A percentile compares a stretch with the other conserved stretches of the same genome.
phyloP scores from a whole-genome alignment of 78 protist species.

The Speleostelium caveatum region DNA sequence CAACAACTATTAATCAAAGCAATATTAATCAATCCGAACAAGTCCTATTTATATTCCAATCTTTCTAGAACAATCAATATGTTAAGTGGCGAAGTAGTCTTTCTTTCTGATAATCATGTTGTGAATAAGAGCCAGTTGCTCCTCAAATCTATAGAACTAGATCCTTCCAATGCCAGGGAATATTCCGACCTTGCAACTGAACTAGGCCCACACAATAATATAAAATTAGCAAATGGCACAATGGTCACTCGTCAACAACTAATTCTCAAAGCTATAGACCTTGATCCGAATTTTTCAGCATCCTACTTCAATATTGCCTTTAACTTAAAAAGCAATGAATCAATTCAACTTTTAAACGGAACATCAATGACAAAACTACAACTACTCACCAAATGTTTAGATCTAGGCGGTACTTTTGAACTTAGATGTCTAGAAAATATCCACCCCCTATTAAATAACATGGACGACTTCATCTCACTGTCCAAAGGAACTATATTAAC shows the following conservation, averaged over 20 bases:
- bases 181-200: too few relatives aligned
- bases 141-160: too few relatives aligned
- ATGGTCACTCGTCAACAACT: background rate
- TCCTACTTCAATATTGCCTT: slow-evolving; percentile 13
- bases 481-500: too few relatives aligned
- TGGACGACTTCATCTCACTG: too few relatives aligned
- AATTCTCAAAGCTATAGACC: background rate
- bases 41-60: slow-evolving; percentile 2
- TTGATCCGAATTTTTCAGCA: slow-evolving; percentile 1
- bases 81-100: too few relatives aligned
- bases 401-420: too few relatives aligned
- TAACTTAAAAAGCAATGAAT: background rate
- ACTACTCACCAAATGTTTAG: background rate
- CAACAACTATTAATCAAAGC: slow-evolving; percentile 7
- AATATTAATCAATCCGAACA: too few relatives aligned
- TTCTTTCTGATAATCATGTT: too few relatives aligned
- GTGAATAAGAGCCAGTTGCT: too few relatives aligned
- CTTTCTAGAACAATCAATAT: background rate
- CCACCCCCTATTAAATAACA: too few relatives aligned
- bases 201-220: background rate
- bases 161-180: too few relatives aligned
- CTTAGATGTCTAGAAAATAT: too few relatives aligned
- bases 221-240: background rate
- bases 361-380: background rate
- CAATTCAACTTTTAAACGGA: slow-evolving; percentile 1